Evolutionary conservation across 1,139 yeast genomes (phyloP), one percentile per base, ranked within the genome.

Genomic region (Sugiyamaella pinicola): DNA sequence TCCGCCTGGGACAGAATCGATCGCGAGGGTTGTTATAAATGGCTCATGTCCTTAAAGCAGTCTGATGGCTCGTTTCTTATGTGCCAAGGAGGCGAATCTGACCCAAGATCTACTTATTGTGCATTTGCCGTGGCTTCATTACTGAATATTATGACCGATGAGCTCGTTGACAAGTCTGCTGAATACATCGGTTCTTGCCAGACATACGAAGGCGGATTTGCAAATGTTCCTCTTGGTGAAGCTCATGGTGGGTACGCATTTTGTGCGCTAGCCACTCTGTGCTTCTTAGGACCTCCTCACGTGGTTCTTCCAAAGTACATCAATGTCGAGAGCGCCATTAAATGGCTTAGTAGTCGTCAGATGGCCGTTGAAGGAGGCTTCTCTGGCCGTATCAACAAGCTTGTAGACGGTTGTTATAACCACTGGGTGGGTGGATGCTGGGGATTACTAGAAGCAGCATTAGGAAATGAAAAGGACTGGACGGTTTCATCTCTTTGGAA

Each of bases 241-340:
- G 98, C 98, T 0, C 99, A 95, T 67, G 99, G 98, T 1, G 99
- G 99, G 0, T 93, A 93, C 68, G 83, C 98, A 0, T 95, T 81
- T 66, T 93, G 99, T 73, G 95, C 93, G 0, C 71, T 88, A 7
- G 96, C 96, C 0, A 78, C 87, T 9, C 72, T 87, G 44, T 78
- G 82, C 58, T 62, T 85, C 2, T 63, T 81, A 24, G 74, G 75
- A 53, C 63, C 75, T 52, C 71, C 73, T 52, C 38, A 55, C 21
- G 70, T 65, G 4, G 60, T 59, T 4, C 51, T 74, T 7, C 47
- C 53, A 13, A 58, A 64, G 52, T 52, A 65, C 33, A 46, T 69
- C n/a, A 59, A 68, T 58, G 49, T 67, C 55, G 51, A 55, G 39
- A 31, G 44, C 46, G 53, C 65, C 63, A 13, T 72, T 55, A 5